Evolutionary conservation across 75 land plant genomes (phyloP), one percentile per base, ranked within the genome.

Genomic region (Pinus tabuliformis): DNA sequence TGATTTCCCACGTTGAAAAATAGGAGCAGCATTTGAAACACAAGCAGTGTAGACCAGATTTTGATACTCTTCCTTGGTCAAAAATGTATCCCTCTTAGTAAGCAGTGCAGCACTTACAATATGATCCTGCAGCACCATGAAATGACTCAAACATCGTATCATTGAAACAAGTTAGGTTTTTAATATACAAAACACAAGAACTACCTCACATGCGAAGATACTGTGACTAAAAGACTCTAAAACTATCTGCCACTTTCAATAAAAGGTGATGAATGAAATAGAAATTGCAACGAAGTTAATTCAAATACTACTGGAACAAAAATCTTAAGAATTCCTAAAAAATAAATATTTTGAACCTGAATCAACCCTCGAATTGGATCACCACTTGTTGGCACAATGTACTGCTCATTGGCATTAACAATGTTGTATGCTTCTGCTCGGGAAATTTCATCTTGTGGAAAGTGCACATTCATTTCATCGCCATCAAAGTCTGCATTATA

Each of bases 401-500:
- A 96, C 68, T 96, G 99, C 26, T 90, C 80, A 76, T 96, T 90
- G 37, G 99, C 99, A 94, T 94, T 90, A 56, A 91, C 92, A 85
- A 96, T 96, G 45, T 84, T 79, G 65, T 87, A 82, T 9, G 87
- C 95, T 83, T 96, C 99, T 42, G 97, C 92, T 73, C 99, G 86
- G 64, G 95, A 89, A 70, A 94, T 82, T 83, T 96, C 99, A 86
- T 96, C 99, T 94, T 96, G 99, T 15, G 95, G 99, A 75, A 96
- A 87, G 73, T 94, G 99, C 56, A 96, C 95, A 90, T 96, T 96
- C 90, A 96, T 96, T 75, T 96, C 99, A 85, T 96, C 99, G 37
- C 99, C 99, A 70, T 96, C 99, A 83, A 96, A 96, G 87, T 96
- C 99, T 83, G 99, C 99, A 93, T 96, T 96, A 59, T 90, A 96